Evolutionary conservation across 2,329 filamentous ascomycete species (phyloP), one percentile per base, ranked within the genome.

Genomic region (Curvularia sp.): DNA sequence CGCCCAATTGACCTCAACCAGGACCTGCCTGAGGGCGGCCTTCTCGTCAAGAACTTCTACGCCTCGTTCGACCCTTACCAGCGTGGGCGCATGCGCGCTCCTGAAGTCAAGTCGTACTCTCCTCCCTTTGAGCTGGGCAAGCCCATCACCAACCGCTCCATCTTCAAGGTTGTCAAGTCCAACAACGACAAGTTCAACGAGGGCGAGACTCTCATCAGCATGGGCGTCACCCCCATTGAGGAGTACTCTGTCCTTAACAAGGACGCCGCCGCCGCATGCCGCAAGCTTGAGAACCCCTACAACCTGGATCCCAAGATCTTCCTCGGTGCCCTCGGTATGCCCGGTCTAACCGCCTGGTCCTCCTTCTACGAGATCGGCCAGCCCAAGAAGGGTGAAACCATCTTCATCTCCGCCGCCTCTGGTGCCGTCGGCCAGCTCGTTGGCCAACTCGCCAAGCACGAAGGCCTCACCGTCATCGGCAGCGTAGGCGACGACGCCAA

Each of bases 31-130:
- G 75, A 84, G 44, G 89, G 90, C 63, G 88, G 92, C 41, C 76
- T 96, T 49, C 86, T 86, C 31, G 79, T 89, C 64, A 86, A 92
- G 79, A 85, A 89, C 67, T 84, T 89, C 70, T 92, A 90, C 76
- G 83, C 88, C 64, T 93, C 90, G 41, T 89, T 89, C 79, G 92
- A 96, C 77, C 92, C 92, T 1, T 96, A 96, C 81, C 87, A 91
- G 82, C 89, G 93, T 57, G 90, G 89, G 60, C 86, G 86, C 66
- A 93, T 96, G 90, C 88, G 91, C 48, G 78, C 82, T 48, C 73
- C 89, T 6, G 75, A 81, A 35, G 69, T 79, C 73, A 86, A 89
- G 79, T 92, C 90, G 9, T 95, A 93, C 81, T 75, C 82, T 22
- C 81, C 88, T 1, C 77, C 89, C 2, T 92, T 88, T 71, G 74